phyloP scores from a whole-genome alignment of 495 filamentous ascomycete genomes.

The Penicillium steckii region DNA sequence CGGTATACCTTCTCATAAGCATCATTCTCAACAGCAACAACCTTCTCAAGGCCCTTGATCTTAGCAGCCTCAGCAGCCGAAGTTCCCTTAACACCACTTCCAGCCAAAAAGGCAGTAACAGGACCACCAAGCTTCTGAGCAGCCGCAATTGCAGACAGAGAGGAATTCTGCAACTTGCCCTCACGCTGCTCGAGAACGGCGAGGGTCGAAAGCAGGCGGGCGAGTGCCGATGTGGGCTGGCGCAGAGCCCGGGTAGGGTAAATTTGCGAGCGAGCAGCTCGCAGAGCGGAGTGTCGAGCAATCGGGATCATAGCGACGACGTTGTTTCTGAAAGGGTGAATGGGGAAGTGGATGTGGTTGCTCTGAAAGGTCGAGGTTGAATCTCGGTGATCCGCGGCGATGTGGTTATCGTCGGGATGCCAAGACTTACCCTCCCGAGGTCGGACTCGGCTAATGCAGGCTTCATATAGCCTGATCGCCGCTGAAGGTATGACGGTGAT shows the following conservation, averaged over 20 bases:
- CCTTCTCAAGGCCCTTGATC: conserved; percentile 85
- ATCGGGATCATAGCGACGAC: conserved; percentile 40
- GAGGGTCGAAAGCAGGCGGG: conserved; percentile 80
- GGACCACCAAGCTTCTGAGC: conserved; percentile 83
- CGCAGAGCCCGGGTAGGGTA: conserved; percentile 28
- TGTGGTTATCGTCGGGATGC: conserved; percentile 34
- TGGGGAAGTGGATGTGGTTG: conserved; percentile 5
- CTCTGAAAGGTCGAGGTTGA: conserved; percentile 19
- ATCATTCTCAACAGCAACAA: conserved; percentile 81
- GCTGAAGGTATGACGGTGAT: conserved; percentile 5
- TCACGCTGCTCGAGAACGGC: conserved; percentile 92
- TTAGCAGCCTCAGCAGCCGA: conserved; percentile 88
- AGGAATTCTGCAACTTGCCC: conserved; percentile 79
- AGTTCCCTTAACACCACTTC: conserved; percentile 66
- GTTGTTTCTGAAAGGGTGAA: not conserved
- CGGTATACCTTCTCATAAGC: conserved; percentile 82
- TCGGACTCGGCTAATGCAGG: conserved; percentile 44
- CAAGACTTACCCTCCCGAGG: conserved; percentile 34
- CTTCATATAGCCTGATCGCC: conserved; percentile 19
- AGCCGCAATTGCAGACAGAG: conserved; percentile 82
- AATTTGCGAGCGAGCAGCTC: conserved; percentile 48
- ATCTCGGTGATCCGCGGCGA: conserved; percentile 32
- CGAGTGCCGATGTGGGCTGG: conserved; percentile 47
- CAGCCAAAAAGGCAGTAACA: conserved; percentile 84
- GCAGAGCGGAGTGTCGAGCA: conserved; percentile 44